phyloP scores from a whole-genome alignment of 805 yeast genomes.

The Sungouiozyma intestinalis region DNA sequence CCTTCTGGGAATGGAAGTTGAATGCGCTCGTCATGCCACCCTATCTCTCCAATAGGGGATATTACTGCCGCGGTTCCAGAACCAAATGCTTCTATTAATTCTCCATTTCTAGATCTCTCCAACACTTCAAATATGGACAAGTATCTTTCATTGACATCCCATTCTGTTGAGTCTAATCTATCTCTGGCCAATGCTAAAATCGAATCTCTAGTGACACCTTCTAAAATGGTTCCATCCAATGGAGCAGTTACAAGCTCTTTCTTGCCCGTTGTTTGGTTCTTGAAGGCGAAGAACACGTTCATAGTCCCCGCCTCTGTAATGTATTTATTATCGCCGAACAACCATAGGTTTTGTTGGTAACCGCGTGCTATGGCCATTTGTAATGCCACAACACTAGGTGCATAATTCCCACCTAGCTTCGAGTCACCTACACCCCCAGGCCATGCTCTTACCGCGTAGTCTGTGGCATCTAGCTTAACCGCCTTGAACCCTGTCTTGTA shows the following conservation, averaged over 20 bases:
- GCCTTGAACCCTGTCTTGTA: slow-evolving; percentile 95
- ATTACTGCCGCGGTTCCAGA: slow-evolving; percentile 98
- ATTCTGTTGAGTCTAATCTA: slow-evolving; percentile 59
- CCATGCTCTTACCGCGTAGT: slow-evolving; percentile 95
- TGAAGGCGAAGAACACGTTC: slow-evolving; percentile 84
- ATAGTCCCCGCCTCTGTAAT: slow-evolving; percentile 96
- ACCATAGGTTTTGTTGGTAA: slow-evolving; percentile 91
- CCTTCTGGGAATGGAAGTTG: slow-evolving; percentile 70
- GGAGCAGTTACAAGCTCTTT: slow-evolving; percentile 93
- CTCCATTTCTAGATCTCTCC: slow-evolving; percentile 66
- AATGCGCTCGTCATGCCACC: slow-evolving; percentile 63
- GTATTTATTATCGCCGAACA: slow-evolving; percentile 76
- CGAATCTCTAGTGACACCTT: slow-evolving; percentile 93
- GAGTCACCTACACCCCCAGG: slow-evolving; percentile 96
- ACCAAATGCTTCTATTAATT: slow-evolving; percentile 88
- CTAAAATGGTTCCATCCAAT: slow-evolving; percentile 89
- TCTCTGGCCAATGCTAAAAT: slow-evolving; percentile 65
- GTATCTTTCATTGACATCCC: slow-evolving; percentile 78
- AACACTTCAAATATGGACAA: slow-evolving; percentile 71
- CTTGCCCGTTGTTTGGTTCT: slow-evolving; percentile 59
- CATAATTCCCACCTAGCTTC: slow-evolving; percentile 95
- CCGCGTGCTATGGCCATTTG: slow-evolving; percentile 81
- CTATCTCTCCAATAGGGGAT: slow-evolving; percentile 80
- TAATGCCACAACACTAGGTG: slow-evolving; percentile 89
- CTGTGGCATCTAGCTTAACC: slow-evolving; percentile 86